These are phyloP conservation scores for Phycomyces nitens DNA, from an alignment of 192 early-diverging fungal species.

Conservation along the genomic window DNA sequence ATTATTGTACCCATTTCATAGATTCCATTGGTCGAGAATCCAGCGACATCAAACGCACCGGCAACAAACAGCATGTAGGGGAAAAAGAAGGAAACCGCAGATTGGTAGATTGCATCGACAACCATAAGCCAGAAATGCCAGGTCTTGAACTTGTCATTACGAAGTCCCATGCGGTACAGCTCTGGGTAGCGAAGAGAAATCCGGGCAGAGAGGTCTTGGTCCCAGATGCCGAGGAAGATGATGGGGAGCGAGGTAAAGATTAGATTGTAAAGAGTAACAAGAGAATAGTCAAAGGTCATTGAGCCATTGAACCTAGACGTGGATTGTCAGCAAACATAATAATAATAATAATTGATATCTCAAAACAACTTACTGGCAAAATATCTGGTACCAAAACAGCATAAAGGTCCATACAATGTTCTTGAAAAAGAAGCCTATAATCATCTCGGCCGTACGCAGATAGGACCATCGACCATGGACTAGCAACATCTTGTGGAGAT, in stretches of 20 bases:
- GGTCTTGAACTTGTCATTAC: constrained; percentile 68
- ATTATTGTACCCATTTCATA: constrained; percentile 70
- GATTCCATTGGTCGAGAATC: constrained; percentile 50
- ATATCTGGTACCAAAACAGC: constrained; percentile 91
- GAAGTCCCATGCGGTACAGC: constrained; percentile 74
- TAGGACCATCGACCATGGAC: constrained; percentile 96
- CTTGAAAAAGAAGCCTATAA: constrained; percentile 94
- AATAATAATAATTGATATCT: too few relatives aligned
- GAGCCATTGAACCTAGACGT: constrained; percentile 67
- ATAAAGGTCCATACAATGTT: constrained; percentile 87
- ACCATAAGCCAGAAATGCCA: constrained; percentile 74
- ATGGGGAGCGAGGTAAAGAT: constrained; percentile 84
- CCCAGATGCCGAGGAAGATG: constrained; percentile 68
- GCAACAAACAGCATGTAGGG: constrained; percentile 51
- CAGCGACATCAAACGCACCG: constrained; percentile 36
- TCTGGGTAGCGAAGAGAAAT: constrained; percentile 69
- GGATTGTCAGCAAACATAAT: too few relatives aligned
- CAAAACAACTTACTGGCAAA: constrained; percentile 58
- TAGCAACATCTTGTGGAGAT: constrained; percentile 74
- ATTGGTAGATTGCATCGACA: constrained; percentile 70
- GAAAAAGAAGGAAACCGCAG: constrained; percentile 64
- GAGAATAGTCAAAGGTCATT: constrained; percentile 84
- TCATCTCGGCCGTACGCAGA: constrained; percentile 78
- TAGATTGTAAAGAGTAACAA: constrained; percentile 85
- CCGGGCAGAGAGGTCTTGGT: constrained; percentile 75